These are phyloP conservation scores for Trametes meyenii DNA, from an alignment of 768 basidiomycete species.

Conservation along the genomic window DNA sequence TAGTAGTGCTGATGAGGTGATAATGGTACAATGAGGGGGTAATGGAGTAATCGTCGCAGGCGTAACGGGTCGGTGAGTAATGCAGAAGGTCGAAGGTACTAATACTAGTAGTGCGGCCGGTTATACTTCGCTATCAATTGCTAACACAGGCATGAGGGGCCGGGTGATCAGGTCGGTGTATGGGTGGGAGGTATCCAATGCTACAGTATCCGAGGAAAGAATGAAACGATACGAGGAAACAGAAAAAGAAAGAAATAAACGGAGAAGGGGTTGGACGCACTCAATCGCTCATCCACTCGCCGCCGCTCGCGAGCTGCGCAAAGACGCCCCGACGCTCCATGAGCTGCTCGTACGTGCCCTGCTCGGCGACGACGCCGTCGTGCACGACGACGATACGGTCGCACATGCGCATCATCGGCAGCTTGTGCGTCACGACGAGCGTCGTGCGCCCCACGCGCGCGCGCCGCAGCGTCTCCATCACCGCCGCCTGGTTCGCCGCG, in stretches of 20 bases:
- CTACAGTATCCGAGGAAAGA: conserved; percentile 23
- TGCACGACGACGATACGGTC: conserved; percentile 84
- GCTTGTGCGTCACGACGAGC: conserved; percentile 92
- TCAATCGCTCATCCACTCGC: conserved; percentile 56
- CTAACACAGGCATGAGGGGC: conserved; percentile 1
- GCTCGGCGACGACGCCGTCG: conserved; percentile 76
- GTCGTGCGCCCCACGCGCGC: conserved; percentile 78
- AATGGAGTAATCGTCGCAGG: conserved; percentile 12
- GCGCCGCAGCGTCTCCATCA: conserved; percentile 73
- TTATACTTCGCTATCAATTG: conserved; percentile 22
- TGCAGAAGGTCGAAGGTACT: conserved; percentile 24
- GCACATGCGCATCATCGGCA: conserved; percentile 89
- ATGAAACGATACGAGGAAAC: not conserved
- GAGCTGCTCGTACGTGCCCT: conserved; percentile 75
- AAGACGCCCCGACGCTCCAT: conserved; percentile 71
- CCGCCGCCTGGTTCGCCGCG: conserved; percentile 76
- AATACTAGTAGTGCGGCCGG: conserved; percentile 11
- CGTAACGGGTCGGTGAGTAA: conserved; percentile 15
- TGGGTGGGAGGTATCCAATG: conserved; percentile 18
- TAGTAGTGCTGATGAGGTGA: conserved; percentile 12
- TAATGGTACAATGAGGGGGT: conserved; percentile 19
- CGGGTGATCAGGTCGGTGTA: not conserved
- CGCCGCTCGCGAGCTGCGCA: conserved; percentile 75
- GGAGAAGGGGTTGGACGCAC: not conserved
- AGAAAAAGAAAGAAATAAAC: not conserved